Evolutionary conservation across 2,329 filamentous ascomycete species (phyloP), one percentile per base, ranked within the genome.

Genomic region (Beauveria sp.): DNA sequence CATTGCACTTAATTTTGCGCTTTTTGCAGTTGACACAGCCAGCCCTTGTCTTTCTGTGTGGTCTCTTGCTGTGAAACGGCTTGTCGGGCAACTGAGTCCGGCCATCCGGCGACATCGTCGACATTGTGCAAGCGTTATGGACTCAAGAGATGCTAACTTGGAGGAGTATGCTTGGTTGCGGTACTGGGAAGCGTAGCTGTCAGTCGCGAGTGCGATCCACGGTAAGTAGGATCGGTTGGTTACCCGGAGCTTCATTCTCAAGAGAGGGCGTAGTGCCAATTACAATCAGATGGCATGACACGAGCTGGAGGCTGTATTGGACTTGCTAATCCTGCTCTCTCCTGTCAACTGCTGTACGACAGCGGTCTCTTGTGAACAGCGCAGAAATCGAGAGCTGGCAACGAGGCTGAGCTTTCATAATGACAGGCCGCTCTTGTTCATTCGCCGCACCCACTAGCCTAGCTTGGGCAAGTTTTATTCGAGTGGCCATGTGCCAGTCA

Each of bases 1-100:
- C 81, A 63, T 82, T 79, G 70, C 82, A 84, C 70, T 82, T 83
- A 60, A 82, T 79, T 69, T 81, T 83, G 60, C 82, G 78, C 18
- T 70, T 69, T 70, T 84, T 85, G 75, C 82, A 85, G 67, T 79
- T 81, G 64, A 72, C 73, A 66, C 82, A 85, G 6, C 81, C 82
- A 2, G 75, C 73, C 34, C 82, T 74, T 1, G 81, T 83, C 69
- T 85, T 85, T 65, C 75, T 80, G 69, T 85, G 82, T 53, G 81
- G 80, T 12, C 81, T 76, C 68, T 84, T 85, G 28, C 72, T 61
- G 63, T 75, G 72, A 56, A 73, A 76, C 3, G 69, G 58, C 38
- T 61, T 54, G 18, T 14, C 20, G 26, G 50, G 14, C 8, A 8
- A 31, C 16, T 10, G 24, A 18, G 28, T 10, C 12, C 26, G 9